Percentiles rank a stretch among this genome's conserved stretches.
These are phyloP conservation scores for Eucalyptus curtisii DNA, from an alignment of 345 rosid species.

Conservation along the genomic window DNA sequence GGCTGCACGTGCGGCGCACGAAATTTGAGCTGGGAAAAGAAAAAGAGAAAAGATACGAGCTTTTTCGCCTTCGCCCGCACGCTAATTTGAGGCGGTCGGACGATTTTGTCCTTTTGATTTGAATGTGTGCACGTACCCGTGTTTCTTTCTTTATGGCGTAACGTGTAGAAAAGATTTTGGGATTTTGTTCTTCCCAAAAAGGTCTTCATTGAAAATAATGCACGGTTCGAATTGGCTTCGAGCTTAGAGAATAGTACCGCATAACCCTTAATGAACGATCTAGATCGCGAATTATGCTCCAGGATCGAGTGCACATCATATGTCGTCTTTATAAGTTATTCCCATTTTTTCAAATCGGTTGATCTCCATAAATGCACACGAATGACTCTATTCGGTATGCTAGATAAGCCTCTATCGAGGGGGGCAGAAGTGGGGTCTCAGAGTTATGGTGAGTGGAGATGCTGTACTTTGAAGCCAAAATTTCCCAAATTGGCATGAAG, in stretches of 20 bases:
- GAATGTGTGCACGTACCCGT: background rate
- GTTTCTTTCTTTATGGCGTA: background rate
- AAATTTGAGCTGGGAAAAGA: background rate
- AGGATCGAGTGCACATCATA: fast-evolving
- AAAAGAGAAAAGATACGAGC: background rate
- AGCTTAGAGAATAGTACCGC: background rate
- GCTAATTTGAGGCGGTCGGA: background rate
- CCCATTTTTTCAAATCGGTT: too few species aligned
- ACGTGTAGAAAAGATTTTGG: background rate
- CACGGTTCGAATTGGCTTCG: fast-evolving
- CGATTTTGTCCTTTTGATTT: background rate
- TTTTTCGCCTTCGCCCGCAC: background rate
- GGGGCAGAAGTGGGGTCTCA: background rate
- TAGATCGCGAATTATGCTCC: too few species aligned
- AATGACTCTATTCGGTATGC: fast-evolving
- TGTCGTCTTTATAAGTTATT: too few species aligned
- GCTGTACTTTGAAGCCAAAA: background rate
- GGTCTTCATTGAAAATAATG: background rate
- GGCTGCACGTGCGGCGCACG: background rate
- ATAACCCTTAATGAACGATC: too few species aligned
- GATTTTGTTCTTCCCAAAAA: background rate
- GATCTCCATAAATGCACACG: background rate
- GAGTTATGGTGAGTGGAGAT: fast-evolving
- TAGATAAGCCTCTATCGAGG: background rate
- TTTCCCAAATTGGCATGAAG: background rate